Percentiles rank a stretch among this genome's conserved stretches.
Conservation (phyloP, 2,329 filamentous ascomycete genomes). For the Cladophialophora exuberans region DNA sequence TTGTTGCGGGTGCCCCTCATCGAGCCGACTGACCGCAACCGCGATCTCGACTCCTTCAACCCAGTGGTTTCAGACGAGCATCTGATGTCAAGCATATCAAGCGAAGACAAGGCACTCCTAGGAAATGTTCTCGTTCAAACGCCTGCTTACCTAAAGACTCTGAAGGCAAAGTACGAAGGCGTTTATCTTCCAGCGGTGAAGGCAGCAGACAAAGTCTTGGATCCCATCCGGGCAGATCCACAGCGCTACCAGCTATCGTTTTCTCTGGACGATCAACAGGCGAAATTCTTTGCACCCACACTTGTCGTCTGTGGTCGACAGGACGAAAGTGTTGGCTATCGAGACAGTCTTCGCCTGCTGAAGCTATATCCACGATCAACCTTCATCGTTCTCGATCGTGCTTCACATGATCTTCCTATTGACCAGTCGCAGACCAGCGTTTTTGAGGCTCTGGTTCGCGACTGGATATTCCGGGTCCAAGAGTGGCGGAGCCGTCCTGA, state of each 20-base stretch:
- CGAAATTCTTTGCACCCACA: slow-evolving; percentile 36
- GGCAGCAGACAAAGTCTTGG: background rate
- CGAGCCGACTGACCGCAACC: background rate
- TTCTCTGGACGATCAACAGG: background rate
- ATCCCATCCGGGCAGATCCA: background rate
- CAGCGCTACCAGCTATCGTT: background rate
- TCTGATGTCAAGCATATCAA: slow-evolving; percentile 33
- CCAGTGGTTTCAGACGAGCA: slow-evolving; percentile 32
- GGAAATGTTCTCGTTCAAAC: slow-evolving; percentile 37
- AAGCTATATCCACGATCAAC: slow-evolving; percentile 30
- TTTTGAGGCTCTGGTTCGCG: background rate
- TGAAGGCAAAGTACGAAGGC: slow-evolving; percentile 33
- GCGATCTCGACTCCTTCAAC: background rate
- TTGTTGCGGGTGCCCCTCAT: background rate
- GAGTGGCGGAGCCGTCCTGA: too few species aligned
- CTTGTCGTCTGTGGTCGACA: slow-evolving; percentile 37
- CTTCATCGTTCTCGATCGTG: background rate
- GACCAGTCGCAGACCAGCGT: background rate
- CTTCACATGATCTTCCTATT: background rate
- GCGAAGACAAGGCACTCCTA: slow-evolving; percentile 33
- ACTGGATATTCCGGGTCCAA: background rate
- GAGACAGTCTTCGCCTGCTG: slow-evolving; percentile 37
- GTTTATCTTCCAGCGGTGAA: slow-evolving; percentile 16
- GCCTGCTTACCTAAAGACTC: slow-evolving; percentile 32
- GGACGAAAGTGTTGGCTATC: slow-evolving; percentile 36